Base-by-base conservation (phyloP, 345 rosid species). In the Eucalyptus coolabah region DNA sequence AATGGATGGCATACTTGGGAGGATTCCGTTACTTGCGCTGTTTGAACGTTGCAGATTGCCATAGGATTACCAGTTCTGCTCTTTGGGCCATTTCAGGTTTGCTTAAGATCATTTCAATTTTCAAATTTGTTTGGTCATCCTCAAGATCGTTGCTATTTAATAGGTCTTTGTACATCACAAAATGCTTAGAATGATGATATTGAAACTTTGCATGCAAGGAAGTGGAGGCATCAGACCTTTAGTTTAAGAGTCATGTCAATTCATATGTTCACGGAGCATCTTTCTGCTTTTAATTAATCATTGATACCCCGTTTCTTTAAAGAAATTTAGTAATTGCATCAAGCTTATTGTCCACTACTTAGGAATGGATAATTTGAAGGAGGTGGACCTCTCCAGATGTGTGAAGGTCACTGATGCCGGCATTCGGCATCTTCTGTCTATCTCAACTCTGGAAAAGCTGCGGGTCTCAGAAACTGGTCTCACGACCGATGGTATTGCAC, bases 1-100 rank as follows among this genome's bases (percentile, higher is more conserved):
- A 98, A 92, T 98, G 99, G 99, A 93, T 95, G 95, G 99, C 98
- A 2, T 98, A 96, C 90, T 82, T 97, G 88, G 99, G 97, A 69
- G 97, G 97, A n/a, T 98, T 95, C 50, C 94, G 91, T 69, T 92
- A 91, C 92, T 90, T 98, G 77, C 91, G 90, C 18, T 92, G 91
- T 51, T 92, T 98, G 88, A 95, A 93, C 88, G 92, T 97, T 81
- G 95, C 98, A 4, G 96, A 93, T 92, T 95, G 99, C 91, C 93
- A 65, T 44, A 94, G 93, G 91, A 93, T 97, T 92, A 95, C 92
- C 50, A 94, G 93, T 89, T 95, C 97, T 63, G 92, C 98, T 8
- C 90, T 98, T 88, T 98, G 98, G 98, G 89, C 98, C 86, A 90
- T 97, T 81, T 87, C 95, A 89, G 99, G 99, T 96, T 89, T 65